A percentile compares a stretch with the other conserved stretches of the same genome.
Evolutionary conservation across 83 land plant species (phyloP).

Genomic region (Picea abies): DNA sequence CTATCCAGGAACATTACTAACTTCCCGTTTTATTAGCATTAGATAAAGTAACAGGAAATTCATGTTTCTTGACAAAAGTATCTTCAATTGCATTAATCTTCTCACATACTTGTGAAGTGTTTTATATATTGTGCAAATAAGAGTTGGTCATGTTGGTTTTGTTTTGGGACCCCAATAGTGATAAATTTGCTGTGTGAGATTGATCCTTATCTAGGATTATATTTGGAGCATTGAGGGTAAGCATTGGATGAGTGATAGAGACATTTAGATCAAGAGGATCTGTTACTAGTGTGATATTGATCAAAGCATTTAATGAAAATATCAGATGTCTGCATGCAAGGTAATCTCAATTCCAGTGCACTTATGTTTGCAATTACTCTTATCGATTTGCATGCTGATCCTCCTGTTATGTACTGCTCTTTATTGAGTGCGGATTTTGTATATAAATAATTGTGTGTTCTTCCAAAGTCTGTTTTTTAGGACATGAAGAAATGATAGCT

Average conservation of each 20-base stretch:
- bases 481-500: background rate
- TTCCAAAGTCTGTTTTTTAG: background rate
- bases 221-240: background rate
- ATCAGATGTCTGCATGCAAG: background rate
- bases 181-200: background rate
- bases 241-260: background rate
- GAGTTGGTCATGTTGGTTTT: no score
- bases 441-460: background rate
- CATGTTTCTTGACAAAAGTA: no score
- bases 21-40: no score
- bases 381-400: background rate
- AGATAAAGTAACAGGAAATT: no score
- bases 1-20: no score
- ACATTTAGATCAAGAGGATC: background rate
- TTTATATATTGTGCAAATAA: no score
- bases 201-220: background rate
- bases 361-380: no score
- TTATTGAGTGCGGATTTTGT: background rate
- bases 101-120: no score
- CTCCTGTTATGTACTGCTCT: background rate
- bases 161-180: background rate
- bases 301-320: background rate
- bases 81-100: no score
- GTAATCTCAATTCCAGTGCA: no score
- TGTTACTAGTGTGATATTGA: background rate